Conservation (phyloP, 345 rosid genomes). For the Hypericum androsaemum region DNA sequence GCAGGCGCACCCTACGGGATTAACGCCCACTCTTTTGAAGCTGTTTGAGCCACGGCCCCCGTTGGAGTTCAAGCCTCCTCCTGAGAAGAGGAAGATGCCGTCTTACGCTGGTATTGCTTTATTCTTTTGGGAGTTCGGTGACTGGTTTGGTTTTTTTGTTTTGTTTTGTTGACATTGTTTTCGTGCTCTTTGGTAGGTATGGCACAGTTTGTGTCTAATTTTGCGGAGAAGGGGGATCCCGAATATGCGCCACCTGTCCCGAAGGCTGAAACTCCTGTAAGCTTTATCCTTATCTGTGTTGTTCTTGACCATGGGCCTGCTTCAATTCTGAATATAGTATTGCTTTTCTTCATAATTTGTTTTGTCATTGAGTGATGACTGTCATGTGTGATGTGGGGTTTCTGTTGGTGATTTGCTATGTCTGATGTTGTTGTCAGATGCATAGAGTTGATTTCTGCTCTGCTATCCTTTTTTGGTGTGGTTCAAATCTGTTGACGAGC, state of each 20-base stretch:
- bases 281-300: constrained; percentile 8
- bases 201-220: constrained; percentile 70
- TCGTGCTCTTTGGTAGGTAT: constrained; percentile 39
- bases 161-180: background rate
- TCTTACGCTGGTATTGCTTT: constrained; percentile 44
- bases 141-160: background rate
- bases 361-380: background rate
- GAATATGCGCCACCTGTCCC: constrained; percentile 81
- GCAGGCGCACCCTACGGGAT: constrained; percentile 92
- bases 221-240: constrained; percentile 84
- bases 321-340: background rate
- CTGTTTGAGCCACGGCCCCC: constrained; percentile 93
- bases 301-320: background rate
- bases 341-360: background rate
- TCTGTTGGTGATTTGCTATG: too few relatives aligned
- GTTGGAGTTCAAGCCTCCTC: constrained; percentile 73
- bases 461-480: too few relatives aligned
- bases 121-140: background rate
- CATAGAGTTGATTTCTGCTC: too few relatives aligned
- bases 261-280: constrained; percentile 77
- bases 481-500: too few relatives aligned
- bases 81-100: constrained; percentile 84
- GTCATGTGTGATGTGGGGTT: background rate
- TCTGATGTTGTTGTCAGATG: too few relatives aligned
- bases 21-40: constrained; percentile 76